These are phyloP conservation scores for Tetrahymena thermophila DNA, from an alignment of 73 alveolate species.

Conservation along the genomic window DNA sequence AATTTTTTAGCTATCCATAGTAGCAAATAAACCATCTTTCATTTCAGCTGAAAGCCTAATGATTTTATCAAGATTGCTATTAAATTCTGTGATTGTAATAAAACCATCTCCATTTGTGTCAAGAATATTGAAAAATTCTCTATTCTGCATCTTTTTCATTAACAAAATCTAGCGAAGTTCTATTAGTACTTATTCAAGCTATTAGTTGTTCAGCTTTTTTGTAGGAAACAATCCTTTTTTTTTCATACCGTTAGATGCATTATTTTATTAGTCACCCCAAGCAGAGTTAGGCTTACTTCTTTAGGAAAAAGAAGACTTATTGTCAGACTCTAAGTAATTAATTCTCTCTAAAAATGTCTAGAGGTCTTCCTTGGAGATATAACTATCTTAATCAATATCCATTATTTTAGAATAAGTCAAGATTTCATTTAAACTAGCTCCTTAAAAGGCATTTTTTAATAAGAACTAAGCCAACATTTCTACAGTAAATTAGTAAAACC, in stretches of 20 bases:
- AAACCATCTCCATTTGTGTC: conserved; percentile 71
- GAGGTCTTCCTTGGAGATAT: conserved; percentile 26
- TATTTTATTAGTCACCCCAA: background rate
- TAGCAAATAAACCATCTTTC: conserved; percentile 75
- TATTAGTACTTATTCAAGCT: conserved; percentile 28
- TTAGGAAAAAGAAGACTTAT: background rate
- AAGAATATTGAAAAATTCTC: conserved; percentile 35
- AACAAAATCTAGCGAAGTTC: conserved; percentile 17
- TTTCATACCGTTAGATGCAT: background rate
- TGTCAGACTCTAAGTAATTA: conserved; percentile 2
- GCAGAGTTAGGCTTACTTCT: background rate
- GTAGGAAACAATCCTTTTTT: conserved; percentile 30
- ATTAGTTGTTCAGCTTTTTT: conserved; percentile 4
- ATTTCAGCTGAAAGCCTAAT: conserved; percentile 58
- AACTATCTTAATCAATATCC: conserved; percentile 41
- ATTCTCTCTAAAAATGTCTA: conserved; percentile 30
- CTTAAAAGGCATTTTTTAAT: background rate
- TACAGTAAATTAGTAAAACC: background rate
- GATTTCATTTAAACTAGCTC: background rate
- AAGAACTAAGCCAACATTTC: background rate
- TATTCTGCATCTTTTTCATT: conserved; percentile 31
- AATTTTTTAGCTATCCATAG: conserved; percentile 68
- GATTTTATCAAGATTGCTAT: conserved; percentile 40
- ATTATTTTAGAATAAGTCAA: conserved; percentile 13
- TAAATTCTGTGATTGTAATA: conserved; percentile 65